Evolutionary conservation across 2,329 filamentous ascomycete genomes (phyloP), one percentile per base, ranked within the genome.

Genomic region (Penicillium sp.): DNA sequence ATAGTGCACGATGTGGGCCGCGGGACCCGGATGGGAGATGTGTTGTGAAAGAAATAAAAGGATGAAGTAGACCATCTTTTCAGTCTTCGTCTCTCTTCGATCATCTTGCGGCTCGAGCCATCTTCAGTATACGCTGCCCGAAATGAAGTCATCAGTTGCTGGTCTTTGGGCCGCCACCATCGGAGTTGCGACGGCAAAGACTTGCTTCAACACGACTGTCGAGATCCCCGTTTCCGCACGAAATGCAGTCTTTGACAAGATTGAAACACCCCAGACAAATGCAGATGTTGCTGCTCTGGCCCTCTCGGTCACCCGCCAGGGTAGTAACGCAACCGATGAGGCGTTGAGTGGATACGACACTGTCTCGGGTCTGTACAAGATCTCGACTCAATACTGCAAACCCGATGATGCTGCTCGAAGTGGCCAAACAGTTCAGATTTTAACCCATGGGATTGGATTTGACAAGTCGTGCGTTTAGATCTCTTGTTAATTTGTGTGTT

Each of bases 381-480:
- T 47, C 27, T 44, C 44, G 7, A 28, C 41, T 2, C 44, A 47
- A n/a, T 47, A 47, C 32, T 47, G 44, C 20, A 27, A 39, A 35
- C 38, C 44, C 6, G 33, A 37, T 11, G 41, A 23, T 2, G 15
- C 27, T 3, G 18, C 13, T 13, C 22, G 16, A 18, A 27, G 29
- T 7, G 22, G 15, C 11, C 20, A 35, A 20, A 36, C 35, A 2
- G 18, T 68, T n/a, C 64, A 67, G 44, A 59, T 69, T 35, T 52
- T 64, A 12, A 66, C 61, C 6, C 64, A 66, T 41, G 63, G 65
- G 15, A 55, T 62, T 26, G 54, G 54, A 13, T 64, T 61, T 44
- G 60, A 65, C 38, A 55, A 52, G 29, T 39, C 35, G 45, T 54
- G 31, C 32, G 46, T 36, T n/a, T 2, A n/a, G 2, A 7, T 8